phyloP scores from a whole-genome alignment of 2,329 filamentous ascomycete genomes.

The Aspergillus ruber region DNA sequence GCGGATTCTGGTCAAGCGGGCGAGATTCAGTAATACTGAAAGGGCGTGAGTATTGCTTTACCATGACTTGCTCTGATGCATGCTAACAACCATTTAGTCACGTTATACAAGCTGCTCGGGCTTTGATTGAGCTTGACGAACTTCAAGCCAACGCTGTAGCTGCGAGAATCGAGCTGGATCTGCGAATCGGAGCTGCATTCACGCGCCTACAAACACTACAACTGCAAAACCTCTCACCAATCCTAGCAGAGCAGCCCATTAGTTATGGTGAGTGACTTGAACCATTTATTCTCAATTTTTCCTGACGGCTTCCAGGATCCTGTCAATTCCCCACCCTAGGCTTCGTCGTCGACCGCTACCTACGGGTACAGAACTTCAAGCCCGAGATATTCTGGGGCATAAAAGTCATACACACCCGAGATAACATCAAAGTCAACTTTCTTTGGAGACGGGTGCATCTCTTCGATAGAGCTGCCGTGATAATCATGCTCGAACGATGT shows the following conservation, averaged over 20 bases:
- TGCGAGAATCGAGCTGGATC: constrained; percentile 83
- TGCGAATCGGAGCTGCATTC: constrained; percentile 87
- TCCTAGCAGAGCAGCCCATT: constrained; percentile 59
- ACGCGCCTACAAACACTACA: constrained; percentile 79
- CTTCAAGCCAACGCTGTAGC: constrained; percentile 80
- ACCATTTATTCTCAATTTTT: neutral
- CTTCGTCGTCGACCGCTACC: constrained; percentile 94
- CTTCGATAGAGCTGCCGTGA: constrained; percentile 77
- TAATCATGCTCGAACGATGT: constrained; percentile 80
- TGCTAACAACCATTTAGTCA: constrained; percentile 51
- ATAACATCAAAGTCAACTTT: constrained; percentile 75
- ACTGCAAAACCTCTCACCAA: constrained; percentile 65
- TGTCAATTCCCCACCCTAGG: constrained; percentile 96
- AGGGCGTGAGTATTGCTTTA: constrained; percentile 58
- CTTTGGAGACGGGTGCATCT: constrained; percentile 74
- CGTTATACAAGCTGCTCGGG: constrained; percentile 73
- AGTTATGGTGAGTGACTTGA: constrained; percentile 63
- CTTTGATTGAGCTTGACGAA: constrained; percentile 73
- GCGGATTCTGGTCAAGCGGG: constrained; percentile 71
- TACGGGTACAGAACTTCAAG: constrained; percentile 87
- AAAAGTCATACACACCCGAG: constrained; percentile 70
- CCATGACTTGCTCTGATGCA: neutral
- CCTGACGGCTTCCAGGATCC: constrained; percentile 51
- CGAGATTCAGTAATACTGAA: constrained; percentile 93
- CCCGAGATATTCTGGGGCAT: constrained; percentile 92